These are phyloP conservation scores for Ceratocystis ficicola DNA, from an alignment of 2,329 filamentous ascomycete genomes.

Conservation along the genomic window DNA sequence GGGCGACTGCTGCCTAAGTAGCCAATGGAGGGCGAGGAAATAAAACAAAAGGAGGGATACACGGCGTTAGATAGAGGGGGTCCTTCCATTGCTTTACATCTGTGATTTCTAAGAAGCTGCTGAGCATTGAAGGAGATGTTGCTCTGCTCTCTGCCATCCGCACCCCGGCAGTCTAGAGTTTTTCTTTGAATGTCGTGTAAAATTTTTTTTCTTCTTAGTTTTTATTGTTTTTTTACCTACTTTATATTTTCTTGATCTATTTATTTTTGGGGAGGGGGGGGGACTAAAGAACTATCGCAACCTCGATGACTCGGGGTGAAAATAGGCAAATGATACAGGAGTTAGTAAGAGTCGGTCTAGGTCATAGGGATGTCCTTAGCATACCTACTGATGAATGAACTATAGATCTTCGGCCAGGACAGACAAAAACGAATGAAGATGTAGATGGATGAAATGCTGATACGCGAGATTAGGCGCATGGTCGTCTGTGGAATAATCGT, in stretches of 20 bases:
- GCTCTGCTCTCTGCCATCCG: constrained; percentile 3
- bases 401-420: too few species aligned
- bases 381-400: too few species aligned
- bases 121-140: neutral
- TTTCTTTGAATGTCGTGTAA: neutral
- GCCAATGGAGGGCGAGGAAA: neutral
- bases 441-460: too few species aligned
- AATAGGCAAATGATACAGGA: too few species aligned
- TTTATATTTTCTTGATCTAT: neutral
- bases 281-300: too few species aligned
- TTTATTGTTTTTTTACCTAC: neutral
- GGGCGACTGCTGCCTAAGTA: constrained; percentile 9
- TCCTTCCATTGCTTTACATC: neutral
- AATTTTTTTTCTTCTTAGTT: neutral
- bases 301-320: too few species aligned
- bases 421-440: too few species aligned
- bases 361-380: too few species aligned
- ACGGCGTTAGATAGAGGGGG: constrained; percentile 2
- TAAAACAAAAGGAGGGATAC: neutral
- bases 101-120: neutral
- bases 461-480: too few species aligned
- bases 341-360: too few species aligned
- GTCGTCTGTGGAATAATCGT: too few species aligned
- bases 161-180: neutral
- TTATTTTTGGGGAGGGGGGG: neutral